A percentile compares a stretch with the other conserved stretches of the same genome.
Evolutionary conservation across 768 basidiomycete species (phyloP).

Genomic region (Calocybe gangraenosa): DNA sequence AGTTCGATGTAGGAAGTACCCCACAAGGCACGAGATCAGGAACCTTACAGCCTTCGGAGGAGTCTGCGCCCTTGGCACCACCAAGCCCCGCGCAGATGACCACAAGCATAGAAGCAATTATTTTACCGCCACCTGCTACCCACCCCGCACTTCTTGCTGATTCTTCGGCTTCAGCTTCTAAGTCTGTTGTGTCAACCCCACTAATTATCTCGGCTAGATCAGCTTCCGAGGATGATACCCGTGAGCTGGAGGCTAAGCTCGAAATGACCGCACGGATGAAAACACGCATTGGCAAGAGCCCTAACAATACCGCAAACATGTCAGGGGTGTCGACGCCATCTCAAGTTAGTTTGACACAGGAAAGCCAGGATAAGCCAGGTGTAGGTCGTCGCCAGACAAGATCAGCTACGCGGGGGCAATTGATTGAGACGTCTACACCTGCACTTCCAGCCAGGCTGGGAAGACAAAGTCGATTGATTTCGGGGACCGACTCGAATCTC

Average conservation of each 20-base stretch:
- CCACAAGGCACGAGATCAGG: background rate
- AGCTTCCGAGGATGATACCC: too few relatives aligned
- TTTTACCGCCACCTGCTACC: constrained; percentile 8
- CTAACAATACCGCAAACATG: constrained; percentile 5
- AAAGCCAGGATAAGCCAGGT: constrained; percentile 9
- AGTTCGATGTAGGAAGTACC: constrained; percentile 2
- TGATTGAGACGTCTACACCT: constrained; percentile 16
- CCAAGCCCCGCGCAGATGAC: constrained; percentile 6
- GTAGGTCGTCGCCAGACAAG: constrained; percentile 21
- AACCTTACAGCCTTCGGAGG: constrained; percentile 2
- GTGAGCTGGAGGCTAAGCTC: background rate
- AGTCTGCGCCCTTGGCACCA: constrained; percentile 16
- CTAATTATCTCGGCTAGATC: background rate
- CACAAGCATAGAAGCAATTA: background rate
- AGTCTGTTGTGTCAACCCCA: background rate
- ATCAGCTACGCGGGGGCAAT: constrained; percentile 15
- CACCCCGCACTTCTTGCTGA: background rate
- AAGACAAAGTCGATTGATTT: constrained; percentile 11
- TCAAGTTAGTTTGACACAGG: background rate
- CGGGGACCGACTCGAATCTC: constrained; percentile 2
- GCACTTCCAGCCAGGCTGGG: constrained; percentile 14
- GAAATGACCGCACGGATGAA: constrained; percentile 39
- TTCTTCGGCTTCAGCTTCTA: constrained; percentile 5
- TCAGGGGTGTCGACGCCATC: background rate
- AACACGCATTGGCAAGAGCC: constrained; percentile 31